Base-by-base conservation (phyloP, 768 basidiomycete genomes). In the Flagelloscypha sp. region DNA sequence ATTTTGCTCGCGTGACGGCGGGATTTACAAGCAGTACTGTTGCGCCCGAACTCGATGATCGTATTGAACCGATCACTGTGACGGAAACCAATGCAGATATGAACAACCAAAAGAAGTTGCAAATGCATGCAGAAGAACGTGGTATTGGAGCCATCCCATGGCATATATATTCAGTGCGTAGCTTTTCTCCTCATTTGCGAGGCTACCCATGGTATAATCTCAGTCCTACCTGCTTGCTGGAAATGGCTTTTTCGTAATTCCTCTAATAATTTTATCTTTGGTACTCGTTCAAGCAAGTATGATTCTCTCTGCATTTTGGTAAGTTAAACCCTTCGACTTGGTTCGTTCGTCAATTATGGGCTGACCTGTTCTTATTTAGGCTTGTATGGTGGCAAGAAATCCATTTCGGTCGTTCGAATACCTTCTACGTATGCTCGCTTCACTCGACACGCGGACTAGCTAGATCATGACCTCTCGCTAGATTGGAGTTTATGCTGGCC, bases 91-190 rank as follows among this genome's bases (percentile, higher is more conserved):
- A 36, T 13, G 15, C 24, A 6, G 44, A 35, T 0, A 35, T 37
- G 24, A 9, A 42, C 13, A 44, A 37, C 12, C 30, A 28, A 22
- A 43, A 45, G 15, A 46, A 46, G 44, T 41, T 12, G 19, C 35
- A 62, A 52, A 93, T 92, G 85, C 84, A 89, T 48, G 64, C 61
- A 17, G 90, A 93, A 56, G 87, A 92, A 52, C 66, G 88, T 12
- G 83, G 82, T 45, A 78, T 74, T 0, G 90, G 88, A 3, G 73
- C 84, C 0, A 71, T 89, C 44, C 62, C 66, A 22, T 48, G 56
- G 44, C 42, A 55, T 2, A 68, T 79, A 8, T 80, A 80, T 45
- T 6, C 35, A 46, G 12, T 64, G 63, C 40, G 34, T 53, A 27
- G 27, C 38, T 5, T 42, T 50, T 0, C 56, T 56, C 37, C 57